Base-by-base conservation (phyloP, 208 protist genomes). In the Endotrypanum monterogeii region DNA sequence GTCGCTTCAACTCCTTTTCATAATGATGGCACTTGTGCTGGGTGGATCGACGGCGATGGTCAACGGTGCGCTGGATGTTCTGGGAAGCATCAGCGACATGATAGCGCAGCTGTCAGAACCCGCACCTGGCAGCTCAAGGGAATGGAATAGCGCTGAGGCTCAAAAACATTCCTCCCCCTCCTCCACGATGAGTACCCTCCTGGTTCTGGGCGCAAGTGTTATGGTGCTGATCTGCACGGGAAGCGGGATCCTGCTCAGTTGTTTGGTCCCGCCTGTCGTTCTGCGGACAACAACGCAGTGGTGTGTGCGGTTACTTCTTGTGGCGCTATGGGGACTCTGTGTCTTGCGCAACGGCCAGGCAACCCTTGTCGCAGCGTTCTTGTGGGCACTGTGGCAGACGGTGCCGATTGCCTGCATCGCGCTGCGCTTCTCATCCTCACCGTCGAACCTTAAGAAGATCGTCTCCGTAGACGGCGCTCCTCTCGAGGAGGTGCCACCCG, bases 41-140 rank as follows among this genome's bases (percentile, higher is more conserved):
- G 88, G 88, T 20, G 90, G 90, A n/a, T 68, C 87, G 6, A 81
- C 86, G 1, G 84, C 81, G 37, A 50, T 86, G 37, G 62, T 80
- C 30, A 86, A 93, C 39, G 84, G 76, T 51, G 6, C 89, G 14
- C 44, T 87, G 30, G 50, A 50, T 46, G 28, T 37, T 25, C 44
- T 72, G 30, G 8, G 41, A 20, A 23, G 37, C 32, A n/a, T 63
- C n/a, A n/a, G 35, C 39, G 39, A 23, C 68, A 18, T 51, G 4
- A 35, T 50, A 0, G 1, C 23, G 23, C 41, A 30, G 18, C 23
- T 65, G 32, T 65, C 60, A n/a, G 60, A 57, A 44, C 18, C 32
- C 18, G 37, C 60, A 18, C 7, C 25, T 14, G 35, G 69, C 55
- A 23, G 52, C 39, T 28, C 9, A 25, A 8, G 30, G 23, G 56